A percentile compares a stretch with the other conserved stretches of the same genome.
phyloP scores from a whole-genome alignment of 495 filamentous ascomycete genomes.

The Pseudevernia furfuracea region DNA sequence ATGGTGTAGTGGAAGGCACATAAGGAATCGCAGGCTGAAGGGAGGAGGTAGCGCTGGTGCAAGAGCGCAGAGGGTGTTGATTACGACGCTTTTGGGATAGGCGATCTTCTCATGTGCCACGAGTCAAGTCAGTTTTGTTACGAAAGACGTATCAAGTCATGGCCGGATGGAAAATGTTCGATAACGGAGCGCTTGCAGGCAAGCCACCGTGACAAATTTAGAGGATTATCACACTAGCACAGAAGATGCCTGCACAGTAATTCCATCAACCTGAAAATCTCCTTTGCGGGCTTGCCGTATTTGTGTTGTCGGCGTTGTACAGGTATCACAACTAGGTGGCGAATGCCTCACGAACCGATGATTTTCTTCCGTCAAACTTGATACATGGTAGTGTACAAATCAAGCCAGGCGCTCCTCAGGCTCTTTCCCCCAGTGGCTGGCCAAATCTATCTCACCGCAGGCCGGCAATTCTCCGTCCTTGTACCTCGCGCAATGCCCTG shows the following conservation, averaged over 20 bases:
- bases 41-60: background rate
- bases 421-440: background rate
- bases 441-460: constrained; percentile 39
- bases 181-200: background rate
- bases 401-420: background rate
- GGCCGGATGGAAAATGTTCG: background rate
- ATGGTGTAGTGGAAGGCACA: constrained; percentile 1
- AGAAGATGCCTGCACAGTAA: background rate
- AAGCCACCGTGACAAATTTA: background rate
- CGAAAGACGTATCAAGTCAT: background rate
- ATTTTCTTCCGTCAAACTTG: background rate
- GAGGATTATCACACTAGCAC: background rate
- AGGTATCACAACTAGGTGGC: background rate
- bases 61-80: background rate
- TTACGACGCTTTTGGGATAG: background rate
- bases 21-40: background rate
- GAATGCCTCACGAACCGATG: background rate
- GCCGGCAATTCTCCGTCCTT: constrained; percentile 72
- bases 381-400: background rate
- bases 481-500: constrained; percentile 87
- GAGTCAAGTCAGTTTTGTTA: background rate
- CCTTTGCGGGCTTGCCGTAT: background rate
- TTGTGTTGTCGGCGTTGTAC: background rate
- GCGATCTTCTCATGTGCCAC: background rate
- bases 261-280: background rate